Evolutionary conservation across 495 filamentous ascomycete species (phyloP).

Genomic region (Durotheca rogersii): DNA sequence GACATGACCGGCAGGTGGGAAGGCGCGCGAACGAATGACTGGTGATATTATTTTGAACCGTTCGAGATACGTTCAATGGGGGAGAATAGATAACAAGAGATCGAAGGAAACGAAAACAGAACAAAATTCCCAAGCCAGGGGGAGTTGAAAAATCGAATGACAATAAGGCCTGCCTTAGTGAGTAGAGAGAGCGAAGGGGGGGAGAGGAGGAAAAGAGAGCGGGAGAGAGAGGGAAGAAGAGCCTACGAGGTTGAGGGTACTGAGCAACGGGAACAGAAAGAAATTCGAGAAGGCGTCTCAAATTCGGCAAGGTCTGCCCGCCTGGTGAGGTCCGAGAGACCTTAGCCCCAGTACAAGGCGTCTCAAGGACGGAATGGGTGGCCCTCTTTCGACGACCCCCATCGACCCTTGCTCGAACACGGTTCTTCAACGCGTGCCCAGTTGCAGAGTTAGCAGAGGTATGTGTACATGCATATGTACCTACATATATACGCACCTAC

Average conservation of each 20-base stretch:
- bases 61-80: constrained; percentile 4
- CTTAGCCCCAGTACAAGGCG: constrained; percentile 33
- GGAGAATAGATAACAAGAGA: constrained; percentile 22
- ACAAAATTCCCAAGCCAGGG: constrained; percentile 24
- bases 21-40: constrained; percentile 14
- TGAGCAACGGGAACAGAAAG: constrained; percentile 36
- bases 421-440: constrained; percentile 11
- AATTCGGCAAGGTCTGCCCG: constrained; percentile 32
- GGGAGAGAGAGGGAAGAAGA: constrained; percentile 33
- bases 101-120: constrained; percentile 13
- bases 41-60: constrained; percentile 14
- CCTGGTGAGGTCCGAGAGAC: constrained; percentile 25
- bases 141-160: constrained; percentile 26
- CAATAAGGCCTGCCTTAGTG: constrained; percentile 34
- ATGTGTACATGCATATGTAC: too few relatives aligned
- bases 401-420: constrained; percentile 10
- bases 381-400: constrained; percentile 34
- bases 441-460: neutral
- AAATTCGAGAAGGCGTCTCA: constrained; percentile 36
- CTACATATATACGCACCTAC: too few relatives aligned
- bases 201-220: constrained; percentile 26
- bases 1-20: constrained; percentile 26
- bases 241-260: constrained; percentile 20
- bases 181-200: too few relatives aligned
- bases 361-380: constrained; percentile 41